phyloP scores from a whole-genome alignment of 129 eudicot species.

The Artemisia tridentata region DNA sequence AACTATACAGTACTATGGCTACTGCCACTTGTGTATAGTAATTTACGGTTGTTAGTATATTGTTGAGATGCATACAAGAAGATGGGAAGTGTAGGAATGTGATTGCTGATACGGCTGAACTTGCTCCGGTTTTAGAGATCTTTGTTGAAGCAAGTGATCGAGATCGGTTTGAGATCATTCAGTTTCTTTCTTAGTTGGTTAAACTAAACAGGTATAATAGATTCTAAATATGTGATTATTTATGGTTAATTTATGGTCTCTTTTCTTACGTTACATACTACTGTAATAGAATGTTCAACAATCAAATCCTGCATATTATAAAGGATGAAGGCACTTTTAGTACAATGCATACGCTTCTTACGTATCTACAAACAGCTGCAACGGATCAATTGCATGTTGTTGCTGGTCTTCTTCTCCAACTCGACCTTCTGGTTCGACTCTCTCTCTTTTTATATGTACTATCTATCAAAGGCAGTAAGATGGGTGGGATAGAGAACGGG shows the following conservation, averaged over 20 bases:
- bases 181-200: slow-evolving; percentile 69
- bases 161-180: slow-evolving; percentile 64
- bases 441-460: background rate
- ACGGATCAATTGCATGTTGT: slow-evolving; percentile 58
- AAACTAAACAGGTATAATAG: slow-evolving; percentile 58
- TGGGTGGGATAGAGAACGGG: background rate
- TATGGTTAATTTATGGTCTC: background rate
- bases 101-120: slow-evolving; percentile 68
- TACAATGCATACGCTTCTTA: slow-evolving; percentile 76
- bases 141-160: slow-evolving; percentile 44
- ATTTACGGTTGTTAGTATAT: slow-evolving; percentile 50
- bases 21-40: no score
- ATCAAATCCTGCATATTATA: slow-evolving; percentile 59
- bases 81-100: slow-evolving; percentile 71
- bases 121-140: slow-evolving; percentile 58
- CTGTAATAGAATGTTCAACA: slow-evolving; percentile 62
- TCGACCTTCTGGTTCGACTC: slow-evolving; percentile 72
- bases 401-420: slow-evolving; percentile 82
- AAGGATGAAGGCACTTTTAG: slow-evolving; percentile 80
- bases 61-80: slow-evolving; percentile 65
- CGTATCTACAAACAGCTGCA: slow-evolving; percentile 55
- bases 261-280: slow-evolving; percentile 9
- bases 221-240: background rate
- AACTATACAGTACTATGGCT: no score
- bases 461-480: background rate